Conservation (phyloP, 2,329 filamentous ascomycete species). For the Plectosphaerella plurivora region DNA sequence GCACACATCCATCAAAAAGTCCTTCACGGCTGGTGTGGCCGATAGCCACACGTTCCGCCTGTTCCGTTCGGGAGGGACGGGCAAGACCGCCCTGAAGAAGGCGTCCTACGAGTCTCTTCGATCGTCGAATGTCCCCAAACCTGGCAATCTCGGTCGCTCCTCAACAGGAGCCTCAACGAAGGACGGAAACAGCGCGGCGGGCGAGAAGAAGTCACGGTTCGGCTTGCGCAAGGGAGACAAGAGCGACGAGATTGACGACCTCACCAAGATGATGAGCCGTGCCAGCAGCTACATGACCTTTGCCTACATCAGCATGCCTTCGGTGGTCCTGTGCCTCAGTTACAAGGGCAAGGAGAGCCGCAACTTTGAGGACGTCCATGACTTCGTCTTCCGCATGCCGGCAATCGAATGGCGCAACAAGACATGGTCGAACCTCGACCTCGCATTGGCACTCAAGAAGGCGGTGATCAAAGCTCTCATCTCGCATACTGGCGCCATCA, state of each 20-base stretch:
- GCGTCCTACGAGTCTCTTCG: constrained; percentile 53
- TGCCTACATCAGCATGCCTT: constrained; percentile 89
- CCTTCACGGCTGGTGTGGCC: constrained; percentile 40
- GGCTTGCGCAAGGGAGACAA: constrained; percentile 43
- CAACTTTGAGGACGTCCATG: constrained; percentile 94
- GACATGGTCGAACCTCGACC: constrained; percentile 96
- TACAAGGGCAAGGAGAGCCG: constrained; percentile 96
- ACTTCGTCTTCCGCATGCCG: constrained; percentile 94
- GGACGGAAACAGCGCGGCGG: constrained; percentile 29
- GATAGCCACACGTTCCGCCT: constrained; percentile 48
- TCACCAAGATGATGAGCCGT: constrained; percentile 93
- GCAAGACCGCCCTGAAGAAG: constrained; percentile 45
- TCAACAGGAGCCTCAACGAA: constrained; percentile 40
- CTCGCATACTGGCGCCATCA: constrained; percentile 91
- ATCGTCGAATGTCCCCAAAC: constrained; percentile 31
- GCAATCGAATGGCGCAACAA: constrained; percentile 97
- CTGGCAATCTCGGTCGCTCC: constrained; percentile 37
- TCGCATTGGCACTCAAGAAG: constrained; percentile 88
- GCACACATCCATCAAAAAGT: constrained; percentile 35
- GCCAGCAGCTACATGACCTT: constrained; percentile 98
- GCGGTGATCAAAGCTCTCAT: constrained; percentile 92
- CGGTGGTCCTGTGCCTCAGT: constrained; percentile 89
- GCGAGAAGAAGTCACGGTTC: constrained; percentile 49
- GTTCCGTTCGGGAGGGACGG: constrained; percentile 39
- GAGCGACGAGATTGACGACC: constrained; percentile 68